Base-by-base conservation (phyloP, 2,329 filamentous ascomycete genomes). In the Magnaporthiopsis rhizophila region DNA sequence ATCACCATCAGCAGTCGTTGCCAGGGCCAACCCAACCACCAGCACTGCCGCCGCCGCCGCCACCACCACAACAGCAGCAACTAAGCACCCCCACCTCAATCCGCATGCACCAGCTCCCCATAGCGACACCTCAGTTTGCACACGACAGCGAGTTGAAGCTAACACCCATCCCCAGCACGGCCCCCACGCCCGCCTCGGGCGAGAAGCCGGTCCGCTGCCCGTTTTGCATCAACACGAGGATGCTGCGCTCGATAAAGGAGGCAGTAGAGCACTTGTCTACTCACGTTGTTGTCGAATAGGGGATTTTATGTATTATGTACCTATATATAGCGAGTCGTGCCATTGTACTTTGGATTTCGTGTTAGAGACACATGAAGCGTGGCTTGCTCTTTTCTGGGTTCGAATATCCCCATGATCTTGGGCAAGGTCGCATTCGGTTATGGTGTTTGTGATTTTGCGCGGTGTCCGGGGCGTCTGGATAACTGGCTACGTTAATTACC, bases 201-300 rank as follows among this genome's bases (percentile, higher is more conserved):
- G 81, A 86, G 50, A 73, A 78, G 26, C 82, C 84, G 2, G 71
- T 85, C 34, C 78, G 84, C 24, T 87, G 84, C 67, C 84, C 84
- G 0, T 87, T 85, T 68, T 87, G 84, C 66, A 79, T 87, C 50
- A 87, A 86, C 68, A 81, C 85, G 68, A 78, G 84, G 7, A 85
- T 86, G 83, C 76, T 87, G 62, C 77, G 83, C 24, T 83, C 79
- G 1, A 83, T 86, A 59, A 86, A 84, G 72, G 84, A 87, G 71
- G 83, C 84, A 5, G 83, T 87, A 3, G 84, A 87, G 71, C 84
- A 87, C 69, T 77, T 87, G 78, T 84, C 83, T 13, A 86, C 83
- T 2, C 84, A 87, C 66, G 84, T 87, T 5, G 80, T 86, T 18
- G 82, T 86, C 24, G 83, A 72, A 71, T 26, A n/a, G 21, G 45